Conservation (phyloP, 2,329 filamentous ascomycete species). For the Pseudogymnoascus sp. region DNA sequence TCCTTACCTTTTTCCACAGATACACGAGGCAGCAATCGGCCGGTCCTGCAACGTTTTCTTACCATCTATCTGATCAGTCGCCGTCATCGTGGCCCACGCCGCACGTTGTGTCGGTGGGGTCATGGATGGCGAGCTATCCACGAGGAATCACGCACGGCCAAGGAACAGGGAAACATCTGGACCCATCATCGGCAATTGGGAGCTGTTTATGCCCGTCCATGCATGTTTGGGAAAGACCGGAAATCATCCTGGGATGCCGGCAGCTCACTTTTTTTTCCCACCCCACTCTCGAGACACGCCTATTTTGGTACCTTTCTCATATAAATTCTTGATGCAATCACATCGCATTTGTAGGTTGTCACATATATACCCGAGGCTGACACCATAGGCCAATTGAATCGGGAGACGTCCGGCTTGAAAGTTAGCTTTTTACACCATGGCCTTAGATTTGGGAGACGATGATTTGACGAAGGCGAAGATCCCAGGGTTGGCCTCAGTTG, state of each 20-base stretch:
- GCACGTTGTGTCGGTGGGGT: background rate
- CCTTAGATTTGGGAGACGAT: conserved; percentile 8
- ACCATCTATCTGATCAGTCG: background rate
- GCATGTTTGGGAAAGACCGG: background rate
- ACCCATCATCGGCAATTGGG: background rate
- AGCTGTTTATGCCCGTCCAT: conserved; percentile 2
- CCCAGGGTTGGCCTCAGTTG: background rate
- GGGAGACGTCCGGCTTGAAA: background rate
- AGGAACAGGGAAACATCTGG: background rate
- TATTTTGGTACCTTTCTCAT: background rate
- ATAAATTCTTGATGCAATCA: background rate
- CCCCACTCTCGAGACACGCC: background rate
- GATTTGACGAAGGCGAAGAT: conserved; percentile 10
- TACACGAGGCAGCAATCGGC: background rate
- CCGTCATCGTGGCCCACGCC: background rate
- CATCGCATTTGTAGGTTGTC: background rate
- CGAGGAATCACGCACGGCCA: conserved; percentile 12
- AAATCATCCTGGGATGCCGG: background rate
- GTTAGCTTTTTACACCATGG: background rate
- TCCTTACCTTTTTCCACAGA: background rate
- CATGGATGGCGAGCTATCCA: conserved; percentile 14
- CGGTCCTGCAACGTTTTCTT: background rate
- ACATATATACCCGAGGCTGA: background rate
- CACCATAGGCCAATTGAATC: background rate
- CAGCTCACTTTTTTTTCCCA: background rate